These are phyloP conservation scores for Skeletonema tropicum DNA, from an alignment of 108 stramenopile genomes.

Conservation along the genomic window DNA sequence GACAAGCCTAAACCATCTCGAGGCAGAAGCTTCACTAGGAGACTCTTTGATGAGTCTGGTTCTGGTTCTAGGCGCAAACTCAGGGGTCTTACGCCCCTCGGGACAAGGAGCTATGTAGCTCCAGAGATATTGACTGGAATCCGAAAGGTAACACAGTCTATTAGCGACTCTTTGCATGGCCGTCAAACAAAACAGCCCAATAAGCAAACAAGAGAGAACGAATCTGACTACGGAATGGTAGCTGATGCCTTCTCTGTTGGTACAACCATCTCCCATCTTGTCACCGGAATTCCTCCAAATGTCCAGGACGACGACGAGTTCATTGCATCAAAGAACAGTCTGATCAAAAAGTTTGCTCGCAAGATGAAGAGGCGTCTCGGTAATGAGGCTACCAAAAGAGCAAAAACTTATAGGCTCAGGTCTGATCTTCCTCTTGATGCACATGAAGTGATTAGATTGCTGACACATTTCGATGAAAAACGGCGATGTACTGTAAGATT, in stretches of 20 bases:
- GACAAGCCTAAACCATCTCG: neutral
- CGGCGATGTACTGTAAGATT: conserved; percentile 37
- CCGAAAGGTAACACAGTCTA: neutral
- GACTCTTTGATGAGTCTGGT: too few species aligned
- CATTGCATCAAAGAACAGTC: conserved; percentile 45
- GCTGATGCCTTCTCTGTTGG: conserved; percentile 87
- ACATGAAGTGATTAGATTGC: conserved; percentile 22
- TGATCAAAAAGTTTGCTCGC: conserved; percentile 28
- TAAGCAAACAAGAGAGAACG: conserved; percentile 60
- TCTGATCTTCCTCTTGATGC: conserved; percentile 36
- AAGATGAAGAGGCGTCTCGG: conserved; percentile 16
- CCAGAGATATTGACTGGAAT: conserved; percentile 65
- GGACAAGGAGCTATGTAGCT: conserved; percentile 84
- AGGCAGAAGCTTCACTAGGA: conserved; percentile 26
- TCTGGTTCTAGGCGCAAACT: conserved; percentile 10
- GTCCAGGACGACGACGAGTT: conserved; percentile 70
- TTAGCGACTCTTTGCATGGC: conserved; percentile 32
- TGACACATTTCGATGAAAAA: conserved; percentile 27
- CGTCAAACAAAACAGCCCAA: conserved; percentile 22
- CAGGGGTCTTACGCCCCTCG: conserved; percentile 57
- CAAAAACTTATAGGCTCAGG: conserved; percentile 24
- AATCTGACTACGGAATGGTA: conserved; percentile 87
- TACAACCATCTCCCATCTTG: conserved; percentile 73
- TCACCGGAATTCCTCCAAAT: conserved; percentile 85
- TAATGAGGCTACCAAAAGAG: conserved; percentile 21